phyloP scores from a whole-genome alignment of 805 yeast genomes.

The Ogataea zsoltii region DNA sequence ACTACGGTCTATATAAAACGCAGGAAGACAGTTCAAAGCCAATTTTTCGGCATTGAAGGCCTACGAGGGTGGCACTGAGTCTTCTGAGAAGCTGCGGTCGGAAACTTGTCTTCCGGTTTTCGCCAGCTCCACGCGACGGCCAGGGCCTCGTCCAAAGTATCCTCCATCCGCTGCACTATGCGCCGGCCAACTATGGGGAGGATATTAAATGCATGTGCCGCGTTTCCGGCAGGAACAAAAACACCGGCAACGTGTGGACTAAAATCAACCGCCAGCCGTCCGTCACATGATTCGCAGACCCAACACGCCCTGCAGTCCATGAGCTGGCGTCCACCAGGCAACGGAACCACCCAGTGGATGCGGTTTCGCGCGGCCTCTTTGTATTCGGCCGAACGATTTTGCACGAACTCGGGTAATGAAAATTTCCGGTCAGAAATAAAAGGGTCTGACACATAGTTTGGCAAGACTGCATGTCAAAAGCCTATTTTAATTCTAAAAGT shows the following conservation, averaged over 20 bases:
- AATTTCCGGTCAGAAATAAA: conserved; percentile 22
- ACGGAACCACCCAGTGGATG: conserved; percentile 36
- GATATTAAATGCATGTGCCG: conserved; percentile 47
- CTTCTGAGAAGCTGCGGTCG: neutral
- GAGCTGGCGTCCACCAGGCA: conserved; percentile 33
- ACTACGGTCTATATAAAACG: too few species aligned
- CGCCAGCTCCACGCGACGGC: conserved; percentile 37
- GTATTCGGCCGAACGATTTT: conserved; percentile 30
- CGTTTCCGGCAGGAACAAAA: conserved; percentile 44
- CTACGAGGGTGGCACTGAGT: neutral
- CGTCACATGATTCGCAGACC: conserved; percentile 40
- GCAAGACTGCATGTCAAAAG: conserved; percentile 32
- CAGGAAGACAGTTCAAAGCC: neutral
- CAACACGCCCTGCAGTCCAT: conserved; percentile 36
- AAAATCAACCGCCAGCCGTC: conserved; percentile 40
- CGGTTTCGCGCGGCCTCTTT: conserved; percentile 30
- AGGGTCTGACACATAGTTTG: conserved; percentile 29
- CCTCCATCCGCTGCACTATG: conserved; percentile 34
- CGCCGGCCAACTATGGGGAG: conserved; percentile 47
- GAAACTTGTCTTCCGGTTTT: neutral
- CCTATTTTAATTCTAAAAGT: conserved; percentile 40
- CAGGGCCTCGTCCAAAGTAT: conserved; percentile 24
- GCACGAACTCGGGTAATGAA: conserved; percentile 30
- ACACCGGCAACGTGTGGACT: conserved; percentile 35
- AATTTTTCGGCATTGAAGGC: neutral